Evolutionary conservation across 495 filamentous ascomycete genomes (phyloP), one percentile per base, ranked within the genome.

Genomic region (Arthonia radiata): DNA sequence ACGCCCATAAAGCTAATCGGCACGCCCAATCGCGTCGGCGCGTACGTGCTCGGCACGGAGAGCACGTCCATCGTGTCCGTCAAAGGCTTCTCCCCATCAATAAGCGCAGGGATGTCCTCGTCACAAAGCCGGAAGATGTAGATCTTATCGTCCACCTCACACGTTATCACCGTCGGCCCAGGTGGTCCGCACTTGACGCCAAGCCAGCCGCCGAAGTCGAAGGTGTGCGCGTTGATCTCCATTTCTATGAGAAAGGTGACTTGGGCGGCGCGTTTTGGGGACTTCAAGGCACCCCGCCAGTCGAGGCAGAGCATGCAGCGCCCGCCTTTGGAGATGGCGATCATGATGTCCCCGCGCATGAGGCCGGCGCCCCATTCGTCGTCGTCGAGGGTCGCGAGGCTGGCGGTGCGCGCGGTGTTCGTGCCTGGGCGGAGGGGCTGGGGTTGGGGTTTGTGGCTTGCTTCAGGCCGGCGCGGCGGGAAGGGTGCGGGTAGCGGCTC

Each of bases 351-450:
- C 3, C 30, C 33, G 11, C 23, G 27, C 1, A 39, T 24, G 24
- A 32, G 8, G 9, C 33, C 33, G 11, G 37, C 37, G 14, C 37
- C 37, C 37, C 37, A 39, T 12, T 36, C 33, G 18, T 39, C 37
- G 4, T 33, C 24, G 3, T 25, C 33, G n/a, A n/a, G n/a, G n/a
- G n/a, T n/a, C n/a, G n/a, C n/a, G n/a, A n/a, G n/a, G n/a, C n/a
- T n/a, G n/a, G n/a, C n/a, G n/a, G n/a, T n/a, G n/a, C n/a, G n/a
- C n/a, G n/a, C n/a, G n/a, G n/a, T n/a, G n/a, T n/a, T n/a, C n/a
- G n/a, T n/a, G n/a, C n/a, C n/a, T n/a, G n/a, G n/a, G n/a, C n/a
- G n/a, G n/a, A n/a, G n/a, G n/a, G n/a, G n/a, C n/a, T n/a, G n/a
- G n/a, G n/a, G n/a, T n/a, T n/a, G n/a, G 5, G 16, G 17, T 5